Evolutionary conservation across 306 rosid species (phyloP).

Genomic region (Abrus pulchellus): DNA sequence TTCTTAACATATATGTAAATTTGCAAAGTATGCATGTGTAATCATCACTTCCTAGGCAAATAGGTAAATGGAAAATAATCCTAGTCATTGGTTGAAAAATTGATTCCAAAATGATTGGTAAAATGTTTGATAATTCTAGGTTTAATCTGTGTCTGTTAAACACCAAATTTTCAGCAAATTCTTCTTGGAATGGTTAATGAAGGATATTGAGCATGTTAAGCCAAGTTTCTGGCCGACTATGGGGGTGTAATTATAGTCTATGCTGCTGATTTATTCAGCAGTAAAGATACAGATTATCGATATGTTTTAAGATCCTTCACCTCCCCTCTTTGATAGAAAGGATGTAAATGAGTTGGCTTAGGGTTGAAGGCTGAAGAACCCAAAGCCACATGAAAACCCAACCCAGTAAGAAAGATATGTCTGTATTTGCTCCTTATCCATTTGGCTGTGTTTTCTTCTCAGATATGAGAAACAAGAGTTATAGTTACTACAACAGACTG

Average conservation of each 20-base stretch:
- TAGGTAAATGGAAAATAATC: conserved; percentile 23
- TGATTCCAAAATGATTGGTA: not conserved
- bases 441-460: not conserved
- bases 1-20: conserved; percentile 32
- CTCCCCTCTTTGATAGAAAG: not conserved
- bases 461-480: not conserved
- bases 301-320: conserved; percentile 13
- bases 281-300: not conserved
- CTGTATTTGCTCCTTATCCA: not conserved
- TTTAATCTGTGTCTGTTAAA: conserved; percentile 14
- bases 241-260: conserved; percentile 2
- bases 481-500: not conserved
- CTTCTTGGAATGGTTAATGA: conserved; percentile 14
- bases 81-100: not conserved
- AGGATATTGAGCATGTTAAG: conserved; percentile 26
- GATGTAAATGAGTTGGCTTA: conserved; percentile 15
- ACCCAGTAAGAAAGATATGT: conserved; percentile 2
- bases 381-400: not conserved
- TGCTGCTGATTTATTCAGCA: conserved; percentile 6
- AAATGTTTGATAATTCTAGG: not conserved
- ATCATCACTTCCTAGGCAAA: conserved; percentile 15
- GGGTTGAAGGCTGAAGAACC: conserved; percentile 1
- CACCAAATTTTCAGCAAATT: not conserved
- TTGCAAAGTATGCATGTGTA: conserved; percentile 22
- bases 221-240: conserved; percentile 27